phyloP scores from a whole-genome alignment of 345 rosid genomes.

The Eutrema japonicum region DNA sequence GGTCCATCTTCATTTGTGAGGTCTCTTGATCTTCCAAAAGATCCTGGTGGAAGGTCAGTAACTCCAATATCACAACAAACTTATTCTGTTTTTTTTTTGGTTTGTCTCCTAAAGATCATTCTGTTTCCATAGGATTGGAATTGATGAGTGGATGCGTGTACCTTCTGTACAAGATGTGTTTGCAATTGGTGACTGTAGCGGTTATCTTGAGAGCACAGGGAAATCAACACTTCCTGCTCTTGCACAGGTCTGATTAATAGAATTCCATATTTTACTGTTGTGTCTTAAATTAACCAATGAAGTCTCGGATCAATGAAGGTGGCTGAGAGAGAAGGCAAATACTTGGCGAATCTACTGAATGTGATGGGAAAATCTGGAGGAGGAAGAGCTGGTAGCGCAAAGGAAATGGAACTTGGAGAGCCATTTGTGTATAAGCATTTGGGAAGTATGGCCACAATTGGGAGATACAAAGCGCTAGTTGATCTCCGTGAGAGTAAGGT shows the following conservation, averaged over 20 bases:
- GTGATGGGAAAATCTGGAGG: constrained; percentile 72
- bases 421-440: constrained; percentile 88
- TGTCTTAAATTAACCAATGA: neutral
- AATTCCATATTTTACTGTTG: neutral
- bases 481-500: constrained; percentile 97
- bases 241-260: constrained; percentile 70
- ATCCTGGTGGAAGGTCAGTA: constrained; percentile 90
- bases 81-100: constrained; percentile 16
- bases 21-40: constrained; percentile 78
- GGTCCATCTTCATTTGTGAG: constrained; percentile 87
- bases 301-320: constrained; percentile 55
- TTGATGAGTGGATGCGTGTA: constrained; percentile 92
- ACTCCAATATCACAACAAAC: neutral
- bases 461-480: constrained; percentile 93
- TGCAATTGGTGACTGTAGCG: constrained; percentile 96
- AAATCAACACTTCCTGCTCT: constrained; percentile 92
- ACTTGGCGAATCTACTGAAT: constrained; percentile 67
- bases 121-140: constrained; percentile 67
- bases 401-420: constrained; percentile 61
- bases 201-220: constrained; percentile 89
- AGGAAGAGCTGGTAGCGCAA: constrained; percentile 62
- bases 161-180: constrained; percentile 78
- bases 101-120: neutral
- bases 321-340: constrained; percentile 98
- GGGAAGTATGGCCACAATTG: constrained; percentile 98